Percentiles rank a stretch among this genome's conserved stretches.
Evolutionary conservation across 2,329 filamentous ascomycete species (phyloP).

Genomic region (Penicillium sp.): DNA sequence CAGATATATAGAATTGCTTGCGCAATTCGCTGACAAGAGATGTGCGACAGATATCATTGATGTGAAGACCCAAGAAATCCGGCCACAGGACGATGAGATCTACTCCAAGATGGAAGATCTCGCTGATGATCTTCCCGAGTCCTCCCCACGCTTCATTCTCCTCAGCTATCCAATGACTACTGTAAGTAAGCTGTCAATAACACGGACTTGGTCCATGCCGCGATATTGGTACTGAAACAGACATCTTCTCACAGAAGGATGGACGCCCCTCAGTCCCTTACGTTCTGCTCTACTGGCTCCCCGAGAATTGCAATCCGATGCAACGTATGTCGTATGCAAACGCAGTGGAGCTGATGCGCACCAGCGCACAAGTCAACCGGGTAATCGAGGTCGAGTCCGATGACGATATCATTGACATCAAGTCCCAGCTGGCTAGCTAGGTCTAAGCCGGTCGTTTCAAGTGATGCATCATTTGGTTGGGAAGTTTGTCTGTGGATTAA

Average conservation of each 20-base stretch:
- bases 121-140: conserved; percentile 85
- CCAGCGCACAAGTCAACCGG: conserved; percentile 82
- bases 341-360: conserved; percentile 93
- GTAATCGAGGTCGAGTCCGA: conserved; percentile 80
- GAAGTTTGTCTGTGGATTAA: background rate
- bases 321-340: conserved; percentile 92
- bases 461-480: background rate
- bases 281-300: conserved; percentile 91
- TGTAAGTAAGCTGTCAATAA: conserved; percentile 51
- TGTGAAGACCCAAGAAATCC: conserved; percentile 85
- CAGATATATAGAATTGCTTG: background rate
- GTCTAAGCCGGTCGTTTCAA: conserved; percentile 19
- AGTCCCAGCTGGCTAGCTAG: conserved; percentile 56
- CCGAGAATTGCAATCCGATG: conserved; percentile 83
- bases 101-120: conserved; percentile 81
- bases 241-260: conserved; percentile 58
- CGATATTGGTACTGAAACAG: background rate
- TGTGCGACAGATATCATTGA: conserved; percentile 74
- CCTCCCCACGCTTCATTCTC: conserved; percentile 84
- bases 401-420: conserved; percentile 81
- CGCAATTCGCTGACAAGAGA: background rate
- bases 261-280: conserved; percentile 88
- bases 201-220: background rate
- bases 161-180: conserved; percentile 87
- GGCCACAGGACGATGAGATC: conserved; percentile 73